Conservation (phyloP, 257 asterid species). For the Jacaranda copaia region DNA sequence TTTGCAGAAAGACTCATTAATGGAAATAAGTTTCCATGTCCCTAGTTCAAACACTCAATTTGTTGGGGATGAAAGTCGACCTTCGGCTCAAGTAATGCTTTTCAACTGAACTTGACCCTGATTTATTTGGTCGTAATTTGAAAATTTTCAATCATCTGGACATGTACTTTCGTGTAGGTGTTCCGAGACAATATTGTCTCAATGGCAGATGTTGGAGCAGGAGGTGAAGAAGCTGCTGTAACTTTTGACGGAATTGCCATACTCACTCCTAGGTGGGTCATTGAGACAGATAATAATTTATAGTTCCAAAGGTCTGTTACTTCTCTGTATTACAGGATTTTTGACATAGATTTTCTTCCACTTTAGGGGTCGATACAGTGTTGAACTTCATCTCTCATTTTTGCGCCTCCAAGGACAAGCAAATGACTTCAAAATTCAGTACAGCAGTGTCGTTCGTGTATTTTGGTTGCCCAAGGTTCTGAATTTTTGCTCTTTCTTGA, state of each 20-base stretch:
- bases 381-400: slow-evolving; percentile 52
- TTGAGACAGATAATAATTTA: neutral
- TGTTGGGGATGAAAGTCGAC: slow-evolving; percentile 81
- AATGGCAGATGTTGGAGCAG: slow-evolving; percentile 88
- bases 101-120: slow-evolving; percentile 12
- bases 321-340: slow-evolving; percentile 4
- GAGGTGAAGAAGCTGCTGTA: slow-evolving; percentile 89
- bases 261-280: slow-evolving; percentile 83
- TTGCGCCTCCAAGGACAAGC: slow-evolving; percentile 95
- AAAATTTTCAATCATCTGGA: neutral
- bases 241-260: slow-evolving; percentile 85
- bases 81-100: slow-evolving; percentile 78
- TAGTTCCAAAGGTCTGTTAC: neutral
- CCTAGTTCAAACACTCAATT: slow-evolving; percentile 87
- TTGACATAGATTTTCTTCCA: slow-evolving; percentile 17
- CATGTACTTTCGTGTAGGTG: slow-evolving; percentile 52
- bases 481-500: slow-evolving; percentile 1
- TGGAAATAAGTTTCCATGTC: slow-evolving; percentile 95
- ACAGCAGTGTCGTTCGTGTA: slow-evolving; percentile 85
- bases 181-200: slow-evolving; percentile 79
- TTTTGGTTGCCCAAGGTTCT: slow-evolving; percentile 52
- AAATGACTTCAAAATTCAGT: slow-evolving; percentile 88
- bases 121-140: neutral
- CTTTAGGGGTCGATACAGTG: slow-evolving; percentile 40
- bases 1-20: slow-evolving; percentile 91